Evolutionary conservation across 1,139 yeast species (phyloP), one percentile per base, ranked within the genome.

Genomic region (Saccharomycopsis hybrid): DNA sequence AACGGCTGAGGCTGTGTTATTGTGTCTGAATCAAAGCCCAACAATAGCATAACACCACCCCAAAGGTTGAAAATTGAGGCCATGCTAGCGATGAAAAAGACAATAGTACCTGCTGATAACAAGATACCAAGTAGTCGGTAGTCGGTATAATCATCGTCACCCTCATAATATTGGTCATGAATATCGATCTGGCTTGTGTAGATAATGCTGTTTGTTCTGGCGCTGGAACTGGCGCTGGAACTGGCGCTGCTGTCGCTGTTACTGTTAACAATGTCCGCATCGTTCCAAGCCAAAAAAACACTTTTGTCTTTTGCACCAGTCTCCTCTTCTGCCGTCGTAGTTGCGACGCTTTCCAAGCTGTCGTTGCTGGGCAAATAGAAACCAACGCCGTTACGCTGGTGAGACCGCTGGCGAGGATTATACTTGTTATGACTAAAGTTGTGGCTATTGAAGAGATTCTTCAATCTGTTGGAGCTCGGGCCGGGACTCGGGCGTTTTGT

Each of bases 1-100:
- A 18, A 28, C 8, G 4, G 24, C 25, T 31, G 9, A 31, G 25
- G 4, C 27, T 24, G 11, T 37, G 11, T 41, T 38, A 27, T 29
- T 28, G n/a, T 13, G 25, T 33, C 28, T 27, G 13, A n/a, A 29
- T 24, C 40, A 32, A 33, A 9, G 44, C 11, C 7, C 25, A 27
- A 33, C 18, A 11, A 28, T 31, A 31, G n/a, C 18, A 9, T 5
- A 9, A 41, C 31, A 37, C n/a, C 28, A 3, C 11, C 24, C 55
- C 55, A 49, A 11, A 52, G 28, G 35, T 52, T 46, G 42, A 52
- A 52, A 30, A 52, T 18, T 8, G 53, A 43, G 3, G 43, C 46
- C 36, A 52, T 40, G 8, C 55, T 47, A 11, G 47, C 32, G 4
- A 44, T 31, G 28, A 52, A 38, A 42, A 49, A 52, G 11, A 49